Conservation (phyloP, 768 basidiomycete species). For the Ephemerocybe angulata region DNA sequence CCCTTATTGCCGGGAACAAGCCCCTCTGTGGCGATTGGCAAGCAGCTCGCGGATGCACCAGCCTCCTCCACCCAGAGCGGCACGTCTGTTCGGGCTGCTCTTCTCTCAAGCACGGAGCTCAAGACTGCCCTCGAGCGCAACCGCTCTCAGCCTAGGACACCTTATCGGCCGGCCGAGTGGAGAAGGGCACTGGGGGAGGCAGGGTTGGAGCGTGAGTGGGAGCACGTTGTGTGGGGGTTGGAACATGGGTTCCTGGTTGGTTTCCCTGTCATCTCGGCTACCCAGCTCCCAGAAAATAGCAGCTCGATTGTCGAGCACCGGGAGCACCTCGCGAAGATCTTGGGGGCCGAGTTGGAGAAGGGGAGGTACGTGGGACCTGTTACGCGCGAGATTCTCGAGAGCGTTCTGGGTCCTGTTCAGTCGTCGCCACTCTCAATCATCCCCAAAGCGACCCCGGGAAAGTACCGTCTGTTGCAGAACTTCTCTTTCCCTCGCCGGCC, state of each 20-base stretch:
- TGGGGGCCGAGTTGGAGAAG: slow-evolving; percentile 16
- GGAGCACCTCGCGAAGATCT: slow-evolving; percentile 12
- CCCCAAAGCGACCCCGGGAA: slow-evolving; percentile 29
- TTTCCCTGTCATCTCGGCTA: slow-evolving; percentile 23
- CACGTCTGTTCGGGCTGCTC: slow-evolving; percentile 41
- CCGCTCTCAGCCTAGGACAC: slow-evolving; percentile 21
- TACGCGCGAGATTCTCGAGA: slow-evolving; percentile 18
- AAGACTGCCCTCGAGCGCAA: slow-evolving; percentile 30
- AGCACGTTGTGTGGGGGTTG: slow-evolving; percentile 17
- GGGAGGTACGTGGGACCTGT: slow-evolving; percentile 28
- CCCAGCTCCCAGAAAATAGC: slow-evolving; percentile 27
- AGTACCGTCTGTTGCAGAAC: slow-evolving; percentile 31
- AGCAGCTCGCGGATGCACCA: slow-evolving; percentile 16
- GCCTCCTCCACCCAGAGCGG: slow-evolving; percentile 10
- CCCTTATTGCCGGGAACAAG: slow-evolving; percentile 10
- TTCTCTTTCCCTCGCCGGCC: slow-evolving; percentile 24
- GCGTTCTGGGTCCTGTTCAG: slow-evolving; percentile 32
- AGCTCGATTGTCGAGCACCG: slow-evolving; percentile 11
- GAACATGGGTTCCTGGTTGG: slow-evolving; percentile 25
- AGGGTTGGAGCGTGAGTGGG: slow-evolving; percentile 19
- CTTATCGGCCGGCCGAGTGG: slow-evolving; percentile 25
- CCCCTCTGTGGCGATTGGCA: slow-evolving; percentile 32
- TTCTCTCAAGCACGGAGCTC: slow-evolving; percentile 28
- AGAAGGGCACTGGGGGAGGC: slow-evolving; percentile 8
- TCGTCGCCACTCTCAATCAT: slow-evolving; percentile 32